Conservation (phyloP, 164 flowering plant species). For the Sextonia rubra region DNA sequence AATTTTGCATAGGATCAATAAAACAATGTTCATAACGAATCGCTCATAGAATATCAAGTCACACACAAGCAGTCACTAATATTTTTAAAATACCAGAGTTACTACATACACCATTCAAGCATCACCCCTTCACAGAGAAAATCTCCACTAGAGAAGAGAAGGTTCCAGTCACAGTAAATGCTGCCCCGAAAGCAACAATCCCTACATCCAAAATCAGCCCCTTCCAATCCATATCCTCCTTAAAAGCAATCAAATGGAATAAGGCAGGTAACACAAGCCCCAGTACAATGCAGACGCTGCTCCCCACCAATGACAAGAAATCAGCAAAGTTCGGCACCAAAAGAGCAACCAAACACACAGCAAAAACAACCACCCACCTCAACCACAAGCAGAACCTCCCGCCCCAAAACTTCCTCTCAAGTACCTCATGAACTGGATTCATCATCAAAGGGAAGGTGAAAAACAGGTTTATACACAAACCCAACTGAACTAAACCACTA, state of each 20-base stretch:
- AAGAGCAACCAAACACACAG: slow-evolving; percentile 65
- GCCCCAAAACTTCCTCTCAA: slow-evolving; percentile 56
- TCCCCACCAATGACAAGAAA: slow-evolving; percentile 82
- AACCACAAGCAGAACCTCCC: slow-evolving; percentile 58
- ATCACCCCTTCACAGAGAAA: slow-evolving; percentile 18
- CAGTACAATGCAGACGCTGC: slow-evolving; percentile 53
- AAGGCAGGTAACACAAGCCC: slow-evolving; percentile 83
- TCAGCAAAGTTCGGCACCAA: slow-evolving; percentile 86
- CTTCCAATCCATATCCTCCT: slow-evolving; percentile 42
- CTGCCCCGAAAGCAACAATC: slow-evolving; percentile 46
- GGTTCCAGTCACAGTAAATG: slow-evolving; percentile 58
- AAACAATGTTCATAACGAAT: no score
- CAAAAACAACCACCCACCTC: slow-evolving; percentile 68
- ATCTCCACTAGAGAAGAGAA: slow-evolving; percentile 48
- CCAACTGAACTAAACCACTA: slow-evolving; percentile 64
- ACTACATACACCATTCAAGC: neutral
- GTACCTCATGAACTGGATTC: slow-evolving; percentile 88
- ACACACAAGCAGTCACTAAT: no score
- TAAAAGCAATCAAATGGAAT: slow-evolving; percentile 67
- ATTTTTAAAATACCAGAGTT: no score
- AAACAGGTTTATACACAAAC: slow-evolving; percentile 72
- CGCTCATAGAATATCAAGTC: no score
- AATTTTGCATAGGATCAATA: no score
- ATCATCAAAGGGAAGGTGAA: slow-evolving; percentile 86
- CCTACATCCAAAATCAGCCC: slow-evolving; percentile 30